Base-by-base conservation (phyloP, 306 rosid genomes). In the Vicia sativa region DNA sequence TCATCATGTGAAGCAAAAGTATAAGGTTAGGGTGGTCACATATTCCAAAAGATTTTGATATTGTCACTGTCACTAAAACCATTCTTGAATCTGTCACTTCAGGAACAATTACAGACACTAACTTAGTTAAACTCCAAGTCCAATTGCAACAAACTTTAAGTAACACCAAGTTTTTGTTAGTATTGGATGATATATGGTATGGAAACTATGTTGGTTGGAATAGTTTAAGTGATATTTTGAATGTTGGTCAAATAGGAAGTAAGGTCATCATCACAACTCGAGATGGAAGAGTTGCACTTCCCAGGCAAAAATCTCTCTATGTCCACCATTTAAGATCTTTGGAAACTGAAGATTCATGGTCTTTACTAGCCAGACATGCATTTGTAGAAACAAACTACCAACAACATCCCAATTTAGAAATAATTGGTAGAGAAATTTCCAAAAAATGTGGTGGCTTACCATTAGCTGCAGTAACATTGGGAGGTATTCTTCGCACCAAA, bases 111-210 rank as follows among this genome's bases (percentile, higher is more conserved):
- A n/a, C n/a, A n/a, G n/a, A n/a, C n/a, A n/a, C n/a, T n/a, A n/a
- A n/a, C n/a, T n/a, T n/a, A n/a, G n/a, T n/a, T n/a, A n/a, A n/a
- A n/a, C n/a, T n/a, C n/a, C n/a, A n/a, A n/a, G n/a, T n/a, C n/a
- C n/a, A n/a, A n/a, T n/a, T n/a, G n/a, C n/a, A n/a, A n/a, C n/a
- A n/a, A n/a, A n/a, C n/a, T n/a, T n/a, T n/a, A n/a, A n/a, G n/a
- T n/a, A n/a, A n/a, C n/a, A n/a, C n/a, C n/a, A n/a, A n/a, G n/a
- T n/a, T n/a, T n/a, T n/a, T n/a, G n/a, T n/a, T n/a, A n/a, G n/a
- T n/a, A n/a, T 55, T 83, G 41, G 87, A 83, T 60, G 82, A 83
- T 42, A 61, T 79, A 53, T 83, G 87, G 84, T 37, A 21, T 49
- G 74, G 60, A 37, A 76, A 64, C 45, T 77, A 70, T 55, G 44